Evolutionary conservation across 345 rosid species (phyloP).

Genomic region (Eucalyptus dawsonii): DNA sequence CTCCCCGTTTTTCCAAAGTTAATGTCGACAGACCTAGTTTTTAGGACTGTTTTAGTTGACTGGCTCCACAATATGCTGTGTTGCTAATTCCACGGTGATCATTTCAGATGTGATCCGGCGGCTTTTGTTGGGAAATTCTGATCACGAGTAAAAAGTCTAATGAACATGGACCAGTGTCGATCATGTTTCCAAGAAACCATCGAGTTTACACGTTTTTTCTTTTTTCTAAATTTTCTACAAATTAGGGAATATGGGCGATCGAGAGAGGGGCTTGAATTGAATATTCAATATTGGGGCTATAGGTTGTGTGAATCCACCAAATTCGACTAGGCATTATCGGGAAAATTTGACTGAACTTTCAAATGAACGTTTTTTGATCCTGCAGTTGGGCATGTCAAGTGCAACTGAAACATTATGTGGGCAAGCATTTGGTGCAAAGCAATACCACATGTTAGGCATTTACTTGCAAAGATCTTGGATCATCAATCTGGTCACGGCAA

Average conservation of each 20-base stretch:
- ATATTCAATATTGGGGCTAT: background rate
- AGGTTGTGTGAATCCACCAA: background rate
- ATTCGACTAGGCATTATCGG: background rate
- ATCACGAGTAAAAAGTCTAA: background rate
- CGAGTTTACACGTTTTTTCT: background rate
- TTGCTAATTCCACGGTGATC: background rate
- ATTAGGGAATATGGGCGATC: background rate
- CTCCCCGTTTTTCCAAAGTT: background rate
- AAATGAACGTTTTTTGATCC: too few relatives aligned
- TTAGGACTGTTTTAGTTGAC: background rate
- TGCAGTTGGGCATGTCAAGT: constrained; percentile 38
- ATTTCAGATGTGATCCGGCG: background rate
- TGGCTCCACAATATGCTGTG: background rate
- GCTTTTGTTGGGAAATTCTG: background rate
- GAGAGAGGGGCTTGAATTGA: background rate
- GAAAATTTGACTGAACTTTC: background rate
- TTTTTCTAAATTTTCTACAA: background rate
- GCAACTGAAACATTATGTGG: constrained; percentile 49
- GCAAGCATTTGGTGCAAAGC: constrained; percentile 47
- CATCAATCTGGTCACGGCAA: constrained; percentile 12
- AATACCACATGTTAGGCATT: constrained; percentile 37
- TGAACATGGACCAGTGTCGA: background rate
- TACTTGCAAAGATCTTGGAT: constrained; percentile 50
- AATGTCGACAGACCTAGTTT: background rate
- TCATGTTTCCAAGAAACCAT: background rate